Base-by-base conservation (phyloP, 2,329 filamentous ascomycete species). In the Aspergillus cejpii region DNA sequence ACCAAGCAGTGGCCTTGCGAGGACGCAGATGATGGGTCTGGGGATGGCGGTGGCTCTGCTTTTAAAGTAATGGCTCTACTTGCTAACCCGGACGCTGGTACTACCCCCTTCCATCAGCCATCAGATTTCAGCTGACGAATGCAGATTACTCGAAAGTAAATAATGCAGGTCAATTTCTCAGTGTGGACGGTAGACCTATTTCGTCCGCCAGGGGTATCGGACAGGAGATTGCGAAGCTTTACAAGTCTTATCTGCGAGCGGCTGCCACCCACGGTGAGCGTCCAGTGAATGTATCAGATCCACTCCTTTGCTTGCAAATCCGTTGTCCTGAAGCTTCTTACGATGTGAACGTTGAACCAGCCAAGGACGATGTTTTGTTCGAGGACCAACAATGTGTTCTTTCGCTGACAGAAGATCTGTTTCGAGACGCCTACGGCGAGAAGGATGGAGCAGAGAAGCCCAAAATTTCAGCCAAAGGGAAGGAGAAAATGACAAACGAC, bases 301-400 rank as follows among this genome's bases (percentile, higher is more conserved):
- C 77, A 0, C 81, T 83, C 54, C 53, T 81, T 8, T 76, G 67
- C 48, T 55, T 83, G 40, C 72, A 76, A 26, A 70, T 83, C 6
- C 53, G 55, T 1, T 83, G 79, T 57, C 74, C 74, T 1, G 54
- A 57, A 7, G 74, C 70, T 5, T 74, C 68, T 34, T 83, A 83
- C 56, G 80, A 83, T 61, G 69, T 74, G 3, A 83, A 83, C 48
- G 65, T 83, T 27, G 80, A 84, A 53, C 79, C 80, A 3, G 72
- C 75, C 1, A 84, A 84, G 55, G 78, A 83, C 55, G 76, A 83
- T 59, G 70, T 83, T 1, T 54, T 82, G 2, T 81, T 83, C 53
- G 72, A 74, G 24, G 66, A 81, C 37, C 58, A 65, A 2, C 55
- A 59, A 3, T 15, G 57, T 0, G 55, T 83, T 2, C 27, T 80